Evolutionary conservation across 179 eudicot species (phyloP).

Genomic region (Patellifolia procumbens): DNA sequence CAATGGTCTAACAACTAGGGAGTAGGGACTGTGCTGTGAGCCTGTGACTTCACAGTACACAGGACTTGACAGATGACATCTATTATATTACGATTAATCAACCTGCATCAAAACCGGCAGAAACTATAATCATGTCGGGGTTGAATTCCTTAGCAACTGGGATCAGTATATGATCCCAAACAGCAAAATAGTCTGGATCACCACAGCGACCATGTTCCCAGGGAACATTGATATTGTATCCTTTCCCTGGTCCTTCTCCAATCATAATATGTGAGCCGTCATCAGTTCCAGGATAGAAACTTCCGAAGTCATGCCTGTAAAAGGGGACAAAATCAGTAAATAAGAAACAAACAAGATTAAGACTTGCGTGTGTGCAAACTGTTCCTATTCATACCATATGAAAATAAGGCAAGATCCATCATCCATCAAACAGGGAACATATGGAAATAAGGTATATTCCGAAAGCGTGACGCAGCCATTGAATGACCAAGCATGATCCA

Average conservation of each 20-base stretch:
- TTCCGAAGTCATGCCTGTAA: slow-evolving; percentile 82
- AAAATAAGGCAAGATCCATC: neutral
- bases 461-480: neutral
- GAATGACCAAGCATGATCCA: neutral
- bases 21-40: neutral
- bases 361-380: neutral
- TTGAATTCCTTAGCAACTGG: slow-evolving; percentile 92
- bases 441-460: neutral
- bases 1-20: neutral
- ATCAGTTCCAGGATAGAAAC: slow-evolving; percentile 80
- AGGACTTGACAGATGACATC: neutral
- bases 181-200: slow-evolving; percentile 95
- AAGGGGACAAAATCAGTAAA: neutral
- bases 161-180: slow-evolving; percentile 83
- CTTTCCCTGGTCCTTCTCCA: slow-evolving; percentile 89
- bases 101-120: slow-evolving; percentile 99
- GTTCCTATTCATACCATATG: neutral
- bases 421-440: neutral
- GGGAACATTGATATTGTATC: slow-evolving; percentile 95
- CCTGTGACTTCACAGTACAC: neutral
- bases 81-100: slow-evolving; percentile 8
- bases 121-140: slow-evolving; percentile 81
- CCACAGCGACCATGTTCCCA: slow-evolving; percentile 96
- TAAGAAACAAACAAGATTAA: neutral
- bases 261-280: slow-evolving; percentile 86